phyloP scores from a whole-genome alignment of 768 basidiomycete species.

The Megacollybia marginata region DNA sequence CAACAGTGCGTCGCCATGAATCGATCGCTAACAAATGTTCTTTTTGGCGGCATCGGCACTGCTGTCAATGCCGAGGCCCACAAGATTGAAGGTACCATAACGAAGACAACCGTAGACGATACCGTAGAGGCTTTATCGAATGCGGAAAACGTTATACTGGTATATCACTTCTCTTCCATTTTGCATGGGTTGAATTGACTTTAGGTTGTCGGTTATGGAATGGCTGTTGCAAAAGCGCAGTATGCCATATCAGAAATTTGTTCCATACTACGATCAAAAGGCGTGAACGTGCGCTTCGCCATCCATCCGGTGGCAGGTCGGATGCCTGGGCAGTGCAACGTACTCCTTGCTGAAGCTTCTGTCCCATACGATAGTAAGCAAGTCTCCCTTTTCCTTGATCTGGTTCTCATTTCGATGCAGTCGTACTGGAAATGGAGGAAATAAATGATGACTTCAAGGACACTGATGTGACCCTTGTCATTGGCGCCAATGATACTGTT shows the following conservation, averaged over 20 bases:
- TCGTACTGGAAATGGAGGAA: conserved; percentile 91
- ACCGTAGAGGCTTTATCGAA: conserved; percentile 72
- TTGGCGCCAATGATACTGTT: conserved; percentile 89
- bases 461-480: conserved; percentile 86
- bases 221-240: conserved; percentile 91
- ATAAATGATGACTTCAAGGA: conserved; percentile 89
- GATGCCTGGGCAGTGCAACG: conserved; percentile 92
- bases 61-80: conserved; percentile 46
- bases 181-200: no score
- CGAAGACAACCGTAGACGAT: conserved; percentile 73
- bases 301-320: conserved; percentile 90
- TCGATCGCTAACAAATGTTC: conserved; percentile 74
- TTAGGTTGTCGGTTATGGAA: conserved; percentile 33
- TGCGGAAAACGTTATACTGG: conserved; percentile 79
- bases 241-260: conserved; percentile 75
- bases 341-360: conserved; percentile 84
- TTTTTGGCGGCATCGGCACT: conserved; percentile 79
- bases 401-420: conserved; percentile 24
- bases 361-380: conserved; percentile 51
- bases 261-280: conserved; percentile 61
- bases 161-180: conserved; percentile 10
- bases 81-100: conserved; percentile 80
- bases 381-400: no score
- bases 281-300: conserved; percentile 76
- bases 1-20: conserved; percentile 90